Evolutionary conservation across 2,329 filamentous ascomycete genomes (phyloP).

Genomic region (Rhynchosporium graminicola): DNA sequence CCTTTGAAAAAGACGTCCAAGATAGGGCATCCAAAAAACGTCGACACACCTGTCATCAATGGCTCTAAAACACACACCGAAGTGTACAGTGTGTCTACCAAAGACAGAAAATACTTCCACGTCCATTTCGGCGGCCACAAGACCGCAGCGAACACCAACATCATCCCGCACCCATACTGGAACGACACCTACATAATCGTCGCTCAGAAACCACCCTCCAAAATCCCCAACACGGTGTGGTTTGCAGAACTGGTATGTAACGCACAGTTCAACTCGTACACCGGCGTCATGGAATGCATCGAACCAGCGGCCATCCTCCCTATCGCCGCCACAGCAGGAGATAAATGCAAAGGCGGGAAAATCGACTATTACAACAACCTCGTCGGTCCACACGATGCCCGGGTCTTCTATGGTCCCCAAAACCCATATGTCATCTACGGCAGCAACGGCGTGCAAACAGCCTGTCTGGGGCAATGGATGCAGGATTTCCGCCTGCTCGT

Average conservation of each 20-base stretch:
- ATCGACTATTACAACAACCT: slow-evolving; percentile 46
- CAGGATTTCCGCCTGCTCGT: slow-evolving; percentile 54
- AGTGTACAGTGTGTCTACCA: slow-evolving; percentile 46
- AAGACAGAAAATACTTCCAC: slow-evolving; percentile 49
- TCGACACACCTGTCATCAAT: not conserved
- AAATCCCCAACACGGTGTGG: slow-evolving; percentile 34
- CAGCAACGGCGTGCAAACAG: slow-evolving; percentile 51
- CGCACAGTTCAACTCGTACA: slow-evolving; percentile 46
- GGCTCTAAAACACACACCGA: slow-evolving; percentile 13
- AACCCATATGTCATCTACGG: slow-evolving; percentile 55
- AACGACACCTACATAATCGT: slow-evolving; percentile 53
- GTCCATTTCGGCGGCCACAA: slow-evolving; percentile 49
- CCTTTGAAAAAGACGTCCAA: not conserved
- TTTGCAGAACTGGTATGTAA: slow-evolving; percentile 52
- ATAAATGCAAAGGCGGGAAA: slow-evolving; percentile 49
- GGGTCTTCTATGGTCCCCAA: slow-evolving; percentile 56
- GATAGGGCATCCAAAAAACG: slow-evolving; percentile 6
- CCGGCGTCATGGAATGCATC: slow-evolving; percentile 47
- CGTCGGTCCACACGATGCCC: slow-evolving; percentile 57
- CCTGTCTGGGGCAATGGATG: slow-evolving; percentile 59
- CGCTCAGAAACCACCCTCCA: slow-evolving; percentile 45
- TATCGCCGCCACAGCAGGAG: slow-evolving; percentile 48
- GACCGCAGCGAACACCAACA: slow-evolving; percentile 54
- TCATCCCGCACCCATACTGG: slow-evolving; percentile 55
- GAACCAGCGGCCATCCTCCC: slow-evolving; percentile 46